Conservation (phyloP, 139 green algal species). For the Edaphochlamys debaryana region DNA sequence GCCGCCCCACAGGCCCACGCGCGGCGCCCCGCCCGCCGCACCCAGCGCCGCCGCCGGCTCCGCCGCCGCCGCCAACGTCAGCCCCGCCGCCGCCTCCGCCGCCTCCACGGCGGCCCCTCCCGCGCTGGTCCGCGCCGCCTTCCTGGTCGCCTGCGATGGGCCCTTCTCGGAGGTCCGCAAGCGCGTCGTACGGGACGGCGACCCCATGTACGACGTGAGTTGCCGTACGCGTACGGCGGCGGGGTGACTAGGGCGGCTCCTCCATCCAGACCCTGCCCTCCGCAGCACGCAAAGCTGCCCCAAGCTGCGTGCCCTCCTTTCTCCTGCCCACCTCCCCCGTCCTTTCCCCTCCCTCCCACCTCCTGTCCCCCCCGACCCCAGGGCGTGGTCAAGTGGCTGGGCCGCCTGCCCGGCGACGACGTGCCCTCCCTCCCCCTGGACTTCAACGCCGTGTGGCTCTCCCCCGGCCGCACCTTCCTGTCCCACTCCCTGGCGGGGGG, state of each 20-base stretch:
- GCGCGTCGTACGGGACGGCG: slow-evolving; percentile 42
- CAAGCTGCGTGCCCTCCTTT: too few species aligned
- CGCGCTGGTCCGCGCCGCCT: not conserved
- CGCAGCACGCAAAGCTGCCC: too few species aligned
- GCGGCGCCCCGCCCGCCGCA: too few species aligned
- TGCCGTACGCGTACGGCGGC: too few species aligned
- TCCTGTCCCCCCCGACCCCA: not conserved
- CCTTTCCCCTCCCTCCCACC: too few species aligned
- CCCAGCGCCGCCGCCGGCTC: not conserved
- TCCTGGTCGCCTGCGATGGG: slow-evolving; percentile 44
- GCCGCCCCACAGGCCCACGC: too few species aligned
- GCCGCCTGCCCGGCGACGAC: slow-evolving; percentile 44
- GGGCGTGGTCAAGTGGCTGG: slow-evolving; percentile 49
- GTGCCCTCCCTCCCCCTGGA: slow-evolving; percentile 50
- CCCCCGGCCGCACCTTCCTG: slow-evolving; percentile 43
- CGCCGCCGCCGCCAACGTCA: too few species aligned
- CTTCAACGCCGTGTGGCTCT: slow-evolving; percentile 41
- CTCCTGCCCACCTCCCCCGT: too few species aligned
- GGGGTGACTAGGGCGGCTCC: too few species aligned
- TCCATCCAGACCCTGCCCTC: too few species aligned
- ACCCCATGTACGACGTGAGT: slow-evolving; percentile 47
- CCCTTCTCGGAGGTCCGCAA: slow-evolving; percentile 37
- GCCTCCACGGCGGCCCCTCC: not conserved
- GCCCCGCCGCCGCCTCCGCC: not conserved
- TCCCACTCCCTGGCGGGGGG: slow-evolving; percentile 43